Evolutionary conservation across 805 yeast species (phyloP).

Genomic region (Zygotorulaspora danielsina): DNA sequence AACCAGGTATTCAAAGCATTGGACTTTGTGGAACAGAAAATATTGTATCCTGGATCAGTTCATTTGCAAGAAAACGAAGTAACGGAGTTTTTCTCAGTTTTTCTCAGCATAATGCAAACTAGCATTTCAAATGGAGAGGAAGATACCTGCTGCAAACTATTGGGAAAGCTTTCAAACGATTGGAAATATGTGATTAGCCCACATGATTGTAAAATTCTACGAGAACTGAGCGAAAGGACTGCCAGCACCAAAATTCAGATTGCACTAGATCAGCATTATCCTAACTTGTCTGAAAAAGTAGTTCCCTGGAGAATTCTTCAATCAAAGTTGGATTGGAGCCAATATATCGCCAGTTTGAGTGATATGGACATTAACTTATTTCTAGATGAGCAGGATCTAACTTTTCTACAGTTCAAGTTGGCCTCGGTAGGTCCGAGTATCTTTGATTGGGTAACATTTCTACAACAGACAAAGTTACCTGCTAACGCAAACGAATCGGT

Average conservation of each 20-base stretch:
- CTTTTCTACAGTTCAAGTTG: slow-evolving; percentile 17
- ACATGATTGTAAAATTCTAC: slow-evolving; percentile 13
- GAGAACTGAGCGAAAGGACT: slow-evolving; percentile 16
- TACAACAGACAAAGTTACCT: slow-evolving; percentile 11
- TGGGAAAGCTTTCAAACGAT: slow-evolving; percentile 5
- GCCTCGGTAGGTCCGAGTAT: slow-evolving; percentile 9
- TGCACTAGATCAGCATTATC: slow-evolving; percentile 1
- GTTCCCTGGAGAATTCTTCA: slow-evolving; percentile 14
- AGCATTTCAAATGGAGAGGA: slow-evolving; percentile 9
- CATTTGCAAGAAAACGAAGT: slow-evolving; percentile 5
- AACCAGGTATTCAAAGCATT: slow-evolving; percentile 19
- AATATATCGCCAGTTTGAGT: slow-evolving; percentile 9
- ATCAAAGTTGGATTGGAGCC: slow-evolving; percentile 11
- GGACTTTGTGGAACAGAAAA: slow-evolving; percentile 8
- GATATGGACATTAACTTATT: slow-evolving; percentile 13
- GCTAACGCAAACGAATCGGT: slow-evolving; percentile 13
- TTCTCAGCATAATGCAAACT: slow-evolving; percentile 9
- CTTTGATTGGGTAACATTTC: slow-evolving; percentile 13
- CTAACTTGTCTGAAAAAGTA: not conserved
- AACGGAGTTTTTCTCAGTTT: slow-evolving; percentile 8
- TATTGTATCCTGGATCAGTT: not conserved
- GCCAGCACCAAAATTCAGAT: slow-evolving; percentile 13
- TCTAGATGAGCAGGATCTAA: slow-evolving; percentile 11
- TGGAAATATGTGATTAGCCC: slow-evolving; percentile 13
- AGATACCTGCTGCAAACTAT: slow-evolving; percentile 2